Base-by-base conservation (phyloP, 208 protist genomes). In the Phytomonas sp. region DNA sequence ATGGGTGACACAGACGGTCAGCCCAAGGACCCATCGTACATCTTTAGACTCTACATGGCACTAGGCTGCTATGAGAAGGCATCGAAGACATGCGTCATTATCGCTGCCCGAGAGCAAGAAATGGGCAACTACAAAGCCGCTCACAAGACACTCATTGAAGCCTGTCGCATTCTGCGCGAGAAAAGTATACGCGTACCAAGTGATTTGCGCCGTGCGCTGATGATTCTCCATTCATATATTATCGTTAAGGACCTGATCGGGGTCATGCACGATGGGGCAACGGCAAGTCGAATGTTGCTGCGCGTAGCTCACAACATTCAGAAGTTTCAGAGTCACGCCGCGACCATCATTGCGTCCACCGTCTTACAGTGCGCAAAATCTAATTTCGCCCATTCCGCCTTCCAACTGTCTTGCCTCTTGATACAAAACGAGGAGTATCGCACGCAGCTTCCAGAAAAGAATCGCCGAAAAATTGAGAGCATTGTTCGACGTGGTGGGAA, bases 141-240 rank as follows among this genome's bases (percentile, higher is more conserved):
- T 6, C 97, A 99, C 86, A 88, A 91, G 37, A 97, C 97, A 23
- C 87, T 99, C 36, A 92, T 98, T 7, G 89, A 98, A 66, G 96
- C 96, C 26, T 96, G 89, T 78, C 82, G 83, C 37, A 92, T 98
- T 59, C 83, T 99, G 3, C 73, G 79, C 23, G 78, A 89, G 43
- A 91, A 90, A 60, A 89, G 84, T 51, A 91, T 98, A 70, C 86
- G 87, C 28, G 72, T 98, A 17, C 91, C 95, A 20, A 92, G 87
- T 60, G 97, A 98, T 59, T 76, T 99, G 61, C 80, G 82, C 9
- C 84, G 90, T 23, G 82, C 82, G 9, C 82, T 99, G 40, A 97
- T 98, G 87, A 78, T 99, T 15, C 85, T 99, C 23, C 97, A 99
- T 80, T 97, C 88, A 2, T 99, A 99, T 85, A 76, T 99, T 23